Base-by-base conservation (phyloP, 2,329 filamentous ascomycete genomes). In the Beauveria pseudobassiana region DNA sequence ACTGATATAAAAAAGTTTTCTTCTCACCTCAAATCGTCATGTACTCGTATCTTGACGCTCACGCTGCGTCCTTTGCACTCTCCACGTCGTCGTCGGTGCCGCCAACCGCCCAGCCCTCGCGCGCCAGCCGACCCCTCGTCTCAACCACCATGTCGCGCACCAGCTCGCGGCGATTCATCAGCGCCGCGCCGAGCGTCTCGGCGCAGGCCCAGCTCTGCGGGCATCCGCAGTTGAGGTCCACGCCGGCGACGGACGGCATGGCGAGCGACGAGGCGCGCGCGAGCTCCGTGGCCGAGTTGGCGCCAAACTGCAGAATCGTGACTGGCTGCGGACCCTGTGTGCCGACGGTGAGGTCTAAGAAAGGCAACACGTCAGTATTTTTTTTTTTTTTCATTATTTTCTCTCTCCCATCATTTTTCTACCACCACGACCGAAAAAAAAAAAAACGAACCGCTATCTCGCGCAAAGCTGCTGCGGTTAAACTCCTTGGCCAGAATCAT, bases 151-250 rank as follows among this genome's bases (percentile, higher is more conserved):
- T 88, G 63, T 84, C 81, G 3, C 83, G 79, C n/a, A 90, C 87
- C 3, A 87, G 76, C 65, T 85, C 83, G 9, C 85, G 81, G 55
- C 79, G 76, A 50, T 84, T 79, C 86, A 90, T 89, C 40, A 90
- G 75, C n/a, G 85, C 85, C 5, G 87, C 87, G 5, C 87, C 87
- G 3, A 90, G 77, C 1, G 78, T 83, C 71, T 87, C 85, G 48
- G 86, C 82, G 67, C 87, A 87, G 0, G 87, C 87, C 87, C 87
- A 90, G 6, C 82, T 83, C 72, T 90, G 87, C 8, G 87, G 87
- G 68, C 87, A 90, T 12, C 87, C 87, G 71, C 87, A 90, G 74
- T 90, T 90, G 46, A 90, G 77, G 67, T 90, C 86, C 3, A 90
- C 80, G 64, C 87, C 87, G 67, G 81, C 81, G 58, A 84, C 82